Conservation (phyloP, 1,284 basidiomycete species). For the Trichosporon asahii region DNA sequence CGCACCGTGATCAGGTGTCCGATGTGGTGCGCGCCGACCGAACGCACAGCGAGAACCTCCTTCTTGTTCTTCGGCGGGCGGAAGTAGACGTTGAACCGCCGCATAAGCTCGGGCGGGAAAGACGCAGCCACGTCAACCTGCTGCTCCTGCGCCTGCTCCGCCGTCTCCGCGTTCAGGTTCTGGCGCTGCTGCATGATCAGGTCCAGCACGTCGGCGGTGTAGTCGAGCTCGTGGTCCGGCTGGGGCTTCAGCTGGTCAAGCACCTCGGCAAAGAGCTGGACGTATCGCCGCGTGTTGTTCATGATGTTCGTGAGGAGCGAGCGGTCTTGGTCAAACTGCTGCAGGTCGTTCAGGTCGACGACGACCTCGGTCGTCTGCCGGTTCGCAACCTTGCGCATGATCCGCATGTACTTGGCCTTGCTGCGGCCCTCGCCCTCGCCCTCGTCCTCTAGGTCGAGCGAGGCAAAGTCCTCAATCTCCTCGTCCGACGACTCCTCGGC, state of each 20-base stretch:
- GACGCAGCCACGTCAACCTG: slow-evolving; percentile 49
- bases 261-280: slow-evolving; percentile 82
- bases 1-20: slow-evolving; percentile 93
- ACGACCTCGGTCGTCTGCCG: slow-evolving; percentile 54
- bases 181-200: slow-evolving; percentile 89
- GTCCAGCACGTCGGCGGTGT: slow-evolving; percentile 88
- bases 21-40: slow-evolving; percentile 79
- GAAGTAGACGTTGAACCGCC: slow-evolving; percentile 96
- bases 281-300: slow-evolving; percentile 84
- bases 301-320: slow-evolving; percentile 71
- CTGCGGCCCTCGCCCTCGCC: slow-evolving; percentile 42
- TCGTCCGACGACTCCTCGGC: slow-evolving; percentile 67
- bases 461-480: slow-evolving; percentile 51
- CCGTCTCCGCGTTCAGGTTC: slow-evolving; percentile 67
- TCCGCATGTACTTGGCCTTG: slow-evolving; percentile 78
- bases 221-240: slow-evolving; percentile 82
- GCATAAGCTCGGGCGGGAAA: slow-evolving; percentile 84
- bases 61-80: slow-evolving; percentile 67
- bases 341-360: slow-evolving; percentile 52
- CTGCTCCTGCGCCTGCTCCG: slow-evolving; percentile 22
- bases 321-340: slow-evolving; percentile 58
- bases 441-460: slow-evolving; percentile 51
- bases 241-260: slow-evolving; percentile 83
- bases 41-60: slow-evolving; percentile 76
- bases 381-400: slow-evolving; percentile 89